Conservation (phyloP, 2,329 filamentous ascomycete genomes). For the Aureobasidium pullulans region DNA sequence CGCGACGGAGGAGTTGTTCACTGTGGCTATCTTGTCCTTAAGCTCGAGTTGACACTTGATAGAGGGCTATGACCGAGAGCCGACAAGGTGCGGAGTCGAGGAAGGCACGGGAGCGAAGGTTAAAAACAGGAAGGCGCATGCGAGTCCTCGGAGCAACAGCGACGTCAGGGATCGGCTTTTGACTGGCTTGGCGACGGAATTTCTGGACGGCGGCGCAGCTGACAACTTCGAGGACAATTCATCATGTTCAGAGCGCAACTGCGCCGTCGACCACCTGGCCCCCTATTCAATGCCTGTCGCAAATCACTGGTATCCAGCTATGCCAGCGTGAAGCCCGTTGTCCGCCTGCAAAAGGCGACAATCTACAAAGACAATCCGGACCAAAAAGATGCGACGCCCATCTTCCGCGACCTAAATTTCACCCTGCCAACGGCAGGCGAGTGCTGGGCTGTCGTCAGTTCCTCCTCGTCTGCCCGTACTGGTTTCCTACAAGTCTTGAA, state of each 20-base stretch:
- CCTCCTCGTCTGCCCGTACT: slow-evolving; percentile 71
- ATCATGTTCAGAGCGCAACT: slow-evolving; percentile 10
- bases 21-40: neutral
- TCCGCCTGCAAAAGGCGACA: slow-evolving; percentile 69
- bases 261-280: neutral
- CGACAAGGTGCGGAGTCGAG: slow-evolving; percentile 2
- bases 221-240: neutral
- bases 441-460: slow-evolving; percentile 75
- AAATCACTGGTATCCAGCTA: neutral
- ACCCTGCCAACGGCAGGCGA: slow-evolving; percentile 44
- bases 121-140: neutral
- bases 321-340: slow-evolving; percentile 21
- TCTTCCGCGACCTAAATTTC: slow-evolving; percentile 68
- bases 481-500: slow-evolving; percentile 72
- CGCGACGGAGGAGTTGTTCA: neutral
- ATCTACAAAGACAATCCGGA: slow-evolving; percentile 72
- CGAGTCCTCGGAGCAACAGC: neutral
- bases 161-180: neutral
- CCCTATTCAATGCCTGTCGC: too few species aligned
- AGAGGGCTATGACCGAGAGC: neutral
- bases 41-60: neutral
- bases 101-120: neutral
- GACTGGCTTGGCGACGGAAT: neutral
- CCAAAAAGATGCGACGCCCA: slow-evolving; percentile 55
- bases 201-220: neutral